phyloP scores from a whole-genome alignment of 306 rosid species.

The Begonia loranthoides region DNA sequence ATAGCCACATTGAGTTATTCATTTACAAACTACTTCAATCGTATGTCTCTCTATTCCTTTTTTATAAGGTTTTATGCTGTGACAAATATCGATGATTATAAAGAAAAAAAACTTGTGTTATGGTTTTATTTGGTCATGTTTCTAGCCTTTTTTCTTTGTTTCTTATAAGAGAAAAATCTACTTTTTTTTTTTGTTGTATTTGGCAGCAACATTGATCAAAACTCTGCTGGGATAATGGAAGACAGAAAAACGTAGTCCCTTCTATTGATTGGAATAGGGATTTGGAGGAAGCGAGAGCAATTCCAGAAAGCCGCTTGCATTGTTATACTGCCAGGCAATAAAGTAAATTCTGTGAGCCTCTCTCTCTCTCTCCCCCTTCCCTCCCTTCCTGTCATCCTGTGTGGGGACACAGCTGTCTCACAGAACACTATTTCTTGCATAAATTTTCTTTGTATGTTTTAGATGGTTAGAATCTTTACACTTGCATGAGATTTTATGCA shows the following conservation, averaged over 20 bases:
- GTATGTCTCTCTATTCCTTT: no score
- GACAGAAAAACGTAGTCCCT: slow-evolving; percentile 49
- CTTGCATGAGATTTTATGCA: neutral
- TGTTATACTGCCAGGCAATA: slow-evolving; percentile 51
- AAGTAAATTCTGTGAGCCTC: slow-evolving; percentile 22
- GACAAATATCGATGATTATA: no score
- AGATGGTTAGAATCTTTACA: slow-evolving; percentile 4
- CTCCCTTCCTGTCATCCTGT: neutral
- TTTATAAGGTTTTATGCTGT: no score
- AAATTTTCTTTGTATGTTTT: neutral
- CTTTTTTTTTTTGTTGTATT: neutral
- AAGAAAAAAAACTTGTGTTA: no score
- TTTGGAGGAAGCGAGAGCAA: slow-evolving; percentile 55
- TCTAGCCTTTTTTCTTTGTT: no score
- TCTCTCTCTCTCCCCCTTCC: slow-evolving; percentile 4
- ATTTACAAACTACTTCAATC: no score
- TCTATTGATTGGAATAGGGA: slow-evolving; percentile 46
- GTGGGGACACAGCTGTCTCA: neutral
- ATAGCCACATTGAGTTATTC: no score
- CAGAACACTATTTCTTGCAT: neutral
- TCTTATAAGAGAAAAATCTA: no score
- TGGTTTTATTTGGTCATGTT: no score
- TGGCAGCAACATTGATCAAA: slow-evolving; percentile 53
- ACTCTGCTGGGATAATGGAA: slow-evolving; percentile 36
- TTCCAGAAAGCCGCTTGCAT: slow-evolving; percentile 72